Base-by-base conservation (phyloP, 495 filamentous ascomycete genomes). In the Pseudevernia furfuracea region DNA sequence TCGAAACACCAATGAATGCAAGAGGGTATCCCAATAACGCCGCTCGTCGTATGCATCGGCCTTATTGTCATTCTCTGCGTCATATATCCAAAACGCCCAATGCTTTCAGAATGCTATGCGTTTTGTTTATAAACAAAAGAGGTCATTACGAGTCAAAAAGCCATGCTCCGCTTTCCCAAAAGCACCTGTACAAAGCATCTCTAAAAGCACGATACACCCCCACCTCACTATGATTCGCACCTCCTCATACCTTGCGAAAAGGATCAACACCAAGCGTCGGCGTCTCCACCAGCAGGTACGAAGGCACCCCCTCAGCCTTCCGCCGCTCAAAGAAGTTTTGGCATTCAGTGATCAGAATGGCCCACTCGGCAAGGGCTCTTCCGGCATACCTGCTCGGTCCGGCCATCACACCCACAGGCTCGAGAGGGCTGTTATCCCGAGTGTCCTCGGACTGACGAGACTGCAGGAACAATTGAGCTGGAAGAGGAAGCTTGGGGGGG, bases 291-390 rank as follows among this genome's bases (percentile, higher is more conserved):
- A 86, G 79, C 58, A 78, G 82, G 69, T 93, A 81, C 10, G 76
- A 77, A 12, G 90, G 85, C 19, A 96, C 88, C 56, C 94, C 94
- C 74, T 98, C 94, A 46, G 85, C 86, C 66, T 86, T 88, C 63
- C 94, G 82, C 36, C 93, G 82, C 37, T 96, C 90, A 56, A 93
- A 89, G 74, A 98, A 98, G 70, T 86, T 90, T 72, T 97, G 92
- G 76, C 87, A 92, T 73, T 98, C 94, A 32, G 81, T 80, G 11
- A 97, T 86, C 43, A 97, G 83, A 28, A 90, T 75, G 19, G 85
- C 79, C 94, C 94, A 98, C 74, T 98, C 94, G 2, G 93, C 92
- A 59, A 98, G 80, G 2, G 94, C 91, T 55, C 93, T 84, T 3
- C 94, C 94, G 10, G 85, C 80, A 74, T 98, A 97, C 66, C 86